phyloP scores from a whole-genome alignment of 1,139 yeast genomes.

The Yamadazyma atmosphaerica region DNA sequence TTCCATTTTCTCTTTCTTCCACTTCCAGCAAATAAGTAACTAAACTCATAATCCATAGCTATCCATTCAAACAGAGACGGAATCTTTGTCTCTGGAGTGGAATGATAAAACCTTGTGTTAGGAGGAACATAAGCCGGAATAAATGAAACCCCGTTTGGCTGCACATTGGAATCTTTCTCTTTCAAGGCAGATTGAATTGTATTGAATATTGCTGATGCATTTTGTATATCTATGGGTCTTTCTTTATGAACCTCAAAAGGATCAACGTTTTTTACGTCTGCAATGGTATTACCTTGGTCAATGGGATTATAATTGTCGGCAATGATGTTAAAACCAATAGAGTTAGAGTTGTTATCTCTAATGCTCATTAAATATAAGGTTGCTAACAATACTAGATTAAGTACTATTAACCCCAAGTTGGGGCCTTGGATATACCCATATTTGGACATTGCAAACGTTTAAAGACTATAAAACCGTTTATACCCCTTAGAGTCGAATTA shows the following conservation, averaged over 20 bases:
- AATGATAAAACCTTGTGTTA: conserved; percentile 54
- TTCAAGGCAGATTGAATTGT: conserved; percentile 51
- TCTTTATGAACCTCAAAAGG: conserved; percentile 4
- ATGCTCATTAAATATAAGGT: neutral
- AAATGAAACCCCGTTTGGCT: conserved; percentile 56
- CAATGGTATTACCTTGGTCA: neutral
- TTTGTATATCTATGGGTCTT: conserved; percentile 36
- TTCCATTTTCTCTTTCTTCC: too few relatives aligned
- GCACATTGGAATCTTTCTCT: conserved; percentile 47
- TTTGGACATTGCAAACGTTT: neutral
- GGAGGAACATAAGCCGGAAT: conserved; percentile 58
- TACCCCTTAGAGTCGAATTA: too few relatives aligned
- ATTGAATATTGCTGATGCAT: conserved; percentile 55
- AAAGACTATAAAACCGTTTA: too few relatives aligned
- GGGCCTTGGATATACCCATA: neutral
- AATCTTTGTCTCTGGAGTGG: conserved; percentile 31
- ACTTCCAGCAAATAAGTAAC: conserved; percentile 42
- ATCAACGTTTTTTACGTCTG: neutral
- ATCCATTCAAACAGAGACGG: conserved; percentile 55
- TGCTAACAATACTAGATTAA: neutral
- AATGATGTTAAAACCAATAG: too few relatives aligned
- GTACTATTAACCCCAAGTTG: neutral
- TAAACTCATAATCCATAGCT: conserved; percentile 59
- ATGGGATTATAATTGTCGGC: too few relatives aligned
- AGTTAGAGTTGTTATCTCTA: neutral